phyloP scores from a whole-genome alignment of 1,139 yeast genomes.

The Blastobotrys raffinosifermentans region DNA sequence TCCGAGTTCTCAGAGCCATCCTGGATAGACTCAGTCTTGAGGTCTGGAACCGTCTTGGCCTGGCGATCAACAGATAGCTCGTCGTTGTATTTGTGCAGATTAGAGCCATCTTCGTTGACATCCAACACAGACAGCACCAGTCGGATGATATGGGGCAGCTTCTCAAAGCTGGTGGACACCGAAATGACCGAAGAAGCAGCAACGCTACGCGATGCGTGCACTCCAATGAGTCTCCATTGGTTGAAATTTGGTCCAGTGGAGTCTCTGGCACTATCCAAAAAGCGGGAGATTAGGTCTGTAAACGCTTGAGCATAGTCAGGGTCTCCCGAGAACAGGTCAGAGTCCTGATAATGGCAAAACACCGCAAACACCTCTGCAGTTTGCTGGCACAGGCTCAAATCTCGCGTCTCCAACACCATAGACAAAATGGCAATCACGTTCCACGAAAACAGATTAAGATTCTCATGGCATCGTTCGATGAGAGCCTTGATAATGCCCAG shows the following conservation, averaged over 20 bases:
- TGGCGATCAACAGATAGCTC: background rate
- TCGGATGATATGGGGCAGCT: slow-evolving; percentile 41
- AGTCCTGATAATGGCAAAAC: slow-evolving; percentile 62
- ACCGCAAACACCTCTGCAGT: slow-evolving; percentile 42
- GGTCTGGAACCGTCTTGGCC: background rate
- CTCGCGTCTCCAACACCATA: slow-evolving; percentile 44
- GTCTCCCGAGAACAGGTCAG: slow-evolving; percentile 69
- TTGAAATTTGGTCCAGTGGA: slow-evolving; percentile 33
- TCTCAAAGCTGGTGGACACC: slow-evolving; percentile 36
- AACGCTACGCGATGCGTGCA: slow-evolving; percentile 42
- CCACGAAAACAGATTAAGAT: slow-evolving; percentile 74
- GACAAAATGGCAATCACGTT: slow-evolving; percentile 37
- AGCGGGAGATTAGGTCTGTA: slow-evolving; percentile 34
- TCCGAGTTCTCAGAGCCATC: slow-evolving; percentile 3
- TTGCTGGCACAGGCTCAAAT: slow-evolving; percentile 51
- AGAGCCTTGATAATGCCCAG: slow-evolving; percentile 63
- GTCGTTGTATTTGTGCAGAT: background rate
- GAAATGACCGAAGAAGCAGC: slow-evolving; percentile 42
- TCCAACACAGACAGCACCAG: slow-evolving; percentile 32
- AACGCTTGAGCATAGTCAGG: slow-evolving; percentile 51
- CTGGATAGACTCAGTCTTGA: slow-evolving; percentile 3
- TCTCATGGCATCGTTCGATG: slow-evolving; percentile 71
- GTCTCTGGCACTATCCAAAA: slow-evolving; percentile 17
- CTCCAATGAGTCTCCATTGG: slow-evolving; percentile 47
- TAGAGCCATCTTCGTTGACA: slow-evolving; percentile 12